A percentile compares a stretch with the other conserved stretches of the same genome.
Conservation (phyloP, 2,329 filamentous ascomycete species). For the Pestalotiopsis sp. region DNA sequence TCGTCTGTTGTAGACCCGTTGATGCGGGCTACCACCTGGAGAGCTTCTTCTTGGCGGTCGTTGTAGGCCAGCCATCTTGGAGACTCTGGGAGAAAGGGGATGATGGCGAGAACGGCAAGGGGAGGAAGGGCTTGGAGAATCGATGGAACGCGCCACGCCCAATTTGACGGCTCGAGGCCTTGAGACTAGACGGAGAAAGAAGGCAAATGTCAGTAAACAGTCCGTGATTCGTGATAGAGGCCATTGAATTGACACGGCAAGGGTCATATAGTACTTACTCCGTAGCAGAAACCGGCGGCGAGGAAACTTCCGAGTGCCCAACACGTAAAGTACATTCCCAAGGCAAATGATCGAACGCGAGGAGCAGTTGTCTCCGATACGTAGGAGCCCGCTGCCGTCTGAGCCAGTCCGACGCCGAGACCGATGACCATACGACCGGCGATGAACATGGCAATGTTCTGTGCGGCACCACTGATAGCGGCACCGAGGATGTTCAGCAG, state of each 20-base stretch:
- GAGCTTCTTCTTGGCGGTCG: slow-evolving; percentile 28
- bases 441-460: slow-evolving; percentile 29
- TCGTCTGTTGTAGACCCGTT: slow-evolving; percentile 43
- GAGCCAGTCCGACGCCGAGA: slow-evolving; percentile 16
- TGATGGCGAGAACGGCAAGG: slow-evolving; percentile 20
- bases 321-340: slow-evolving; percentile 1
- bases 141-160: slow-evolving; percentile 38
- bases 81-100: slow-evolving; percentile 20
- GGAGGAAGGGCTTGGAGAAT: slow-evolving; percentile 33
- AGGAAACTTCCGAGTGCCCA: background rate
- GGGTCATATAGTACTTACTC: background rate
- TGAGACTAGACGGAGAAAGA: slow-evolving; percentile 30
- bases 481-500: slow-evolving; percentile 22
- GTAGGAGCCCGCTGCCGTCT: slow-evolving; percentile 1
- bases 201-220: slow-evolving; percentile 23
- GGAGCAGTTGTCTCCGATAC: slow-evolving; percentile 8
- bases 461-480: slow-evolving; percentile 20
- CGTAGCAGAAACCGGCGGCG: background rate
- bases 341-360: slow-evolving; percentile 7
- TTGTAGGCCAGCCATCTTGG: slow-evolving; percentile 36
- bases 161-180: slow-evolving; percentile 23
- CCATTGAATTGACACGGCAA: background rate
- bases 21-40: slow-evolving; percentile 40
- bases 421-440: slow-evolving; percentile 26
- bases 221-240: too few relatives aligned